Base-by-base conservation (phyloP, 345 rosid genomes). In the Boechera stricta region DNA sequence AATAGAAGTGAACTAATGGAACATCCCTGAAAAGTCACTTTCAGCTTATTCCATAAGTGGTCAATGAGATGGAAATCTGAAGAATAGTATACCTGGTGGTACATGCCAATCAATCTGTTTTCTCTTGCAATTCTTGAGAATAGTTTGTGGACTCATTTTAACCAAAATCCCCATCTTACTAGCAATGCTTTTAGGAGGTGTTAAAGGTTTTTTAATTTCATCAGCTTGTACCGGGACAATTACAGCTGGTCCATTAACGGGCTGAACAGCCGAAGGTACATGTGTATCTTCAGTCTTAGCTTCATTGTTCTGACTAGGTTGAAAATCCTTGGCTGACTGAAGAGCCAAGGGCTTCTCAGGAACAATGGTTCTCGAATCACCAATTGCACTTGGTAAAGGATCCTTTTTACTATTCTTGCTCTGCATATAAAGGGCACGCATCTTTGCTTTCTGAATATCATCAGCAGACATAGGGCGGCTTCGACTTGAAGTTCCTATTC, bases 381-480 rank as follows among this genome's bases (percentile, higher is more conserved):
- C 75, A 66, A 62, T 79, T 45, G 79, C 87, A 70, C 79, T 84
- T 69, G 85, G 81, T 33, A 86, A 79, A 42, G 86, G 77, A 72
- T 77, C 83, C 64, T 81, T 69, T 84, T 86, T 91, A 55, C 86
- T 87, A 77, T 88, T 78, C 85, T 87, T 96, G 82, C 87, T 83
- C 76, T 92, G 93, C 96, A 88, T 91, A 84, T 79, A 87, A 24
- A 81, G 80, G 53, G 96, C 95, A 69, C 96, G 97, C 92, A 90
- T 82, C 81, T 96, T 96, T 62, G 96, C 99, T 78, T 96, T 96
- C 84, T 93, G 97, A 80, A 93, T 93, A 85, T 96, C 99, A 86
- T 96, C 99, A 49, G 93, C 93, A 68, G 99, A 93, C 94, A 96
- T 89, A 18, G 99, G 99, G 58, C 98, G 98, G 62, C 92, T 84